Evolutionary conservation across 805 yeast genomes (phyloP), one percentile per base, ranked within the genome.

Genomic region (Cyberlindnera mississippiensis): DNA sequence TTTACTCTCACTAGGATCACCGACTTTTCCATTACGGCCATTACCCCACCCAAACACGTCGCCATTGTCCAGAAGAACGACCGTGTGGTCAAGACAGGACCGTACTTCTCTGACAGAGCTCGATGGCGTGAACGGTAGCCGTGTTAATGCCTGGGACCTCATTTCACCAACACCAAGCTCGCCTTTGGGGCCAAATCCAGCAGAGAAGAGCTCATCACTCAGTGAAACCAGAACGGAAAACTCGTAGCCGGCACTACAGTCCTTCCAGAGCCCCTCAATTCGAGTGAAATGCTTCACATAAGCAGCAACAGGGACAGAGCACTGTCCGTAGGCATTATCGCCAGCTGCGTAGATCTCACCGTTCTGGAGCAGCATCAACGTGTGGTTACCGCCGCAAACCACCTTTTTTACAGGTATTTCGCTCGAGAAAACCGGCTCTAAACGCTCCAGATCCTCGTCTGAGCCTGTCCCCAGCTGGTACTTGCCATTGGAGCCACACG

Each of bases 381-480:
- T 82, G 58, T 91, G 97, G 52, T 90, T 90, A 0, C 98, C 97
- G 4, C 96, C 97, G 52, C 89, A 79, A 1, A 70, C 73, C 11
- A 89, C 67, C 49, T 68, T 66, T 37, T 55, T 40, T 0, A 80
- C 72, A 7, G 13, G 43, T 34, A 31, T 44, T 33, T 35, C 48
- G 2, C 26, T 17, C 15, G 7, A 38, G 37, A 29, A 44, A 18
- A 52, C 55, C 2, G 24, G 18, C 15, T 41, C 40, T 14, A 72
- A 61, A 10, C 38, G 48, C 17, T 59, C 51, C 8, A 64, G 42
- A 59, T 83, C 97, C 2, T 72, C 72, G 28, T 64, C 61, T 48
- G 78, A 62, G 6, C 69, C 72, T 29, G 71, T 58, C 30, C 96
- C 95, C 35, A 90, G 70, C 57, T 90, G 98, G 43, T 60, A 76